Percentiles rank a stretch among this genome's conserved stretches.
phyloP scores from a whole-genome alignment of 1,139 yeast genomes.

The Candida sanyaensis region DNA sequence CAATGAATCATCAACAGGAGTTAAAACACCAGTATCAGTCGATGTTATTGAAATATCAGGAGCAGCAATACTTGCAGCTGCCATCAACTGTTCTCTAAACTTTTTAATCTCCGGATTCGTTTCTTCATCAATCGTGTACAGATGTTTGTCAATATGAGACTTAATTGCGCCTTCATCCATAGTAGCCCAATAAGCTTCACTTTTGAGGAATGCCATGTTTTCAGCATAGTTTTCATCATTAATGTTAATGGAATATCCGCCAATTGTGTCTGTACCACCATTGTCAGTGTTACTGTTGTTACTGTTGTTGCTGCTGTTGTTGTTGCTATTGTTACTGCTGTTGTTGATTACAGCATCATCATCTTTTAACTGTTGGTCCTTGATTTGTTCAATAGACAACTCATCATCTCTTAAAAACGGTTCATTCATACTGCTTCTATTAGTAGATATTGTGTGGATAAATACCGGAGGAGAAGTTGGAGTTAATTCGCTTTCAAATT shows the following conservation, averaged over 20 bases:
- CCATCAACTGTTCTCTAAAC: conserved; percentile 1
- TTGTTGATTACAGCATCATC: conserved; percentile 6
- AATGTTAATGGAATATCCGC: neutral
- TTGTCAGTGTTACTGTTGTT: conserved; percentile 14
- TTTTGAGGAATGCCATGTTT: conserved; percentile 32
- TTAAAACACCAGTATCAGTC: neutral
- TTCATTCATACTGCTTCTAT: conserved; percentile 18
- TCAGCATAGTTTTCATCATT: conserved; percentile 24
- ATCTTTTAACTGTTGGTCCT: conserved; percentile 42
- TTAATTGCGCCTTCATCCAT: conserved; percentile 19
- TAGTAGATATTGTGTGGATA: neutral
- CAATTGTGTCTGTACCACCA: conserved; percentile 14
- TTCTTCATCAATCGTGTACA: conserved; percentile 3
- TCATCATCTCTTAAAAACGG: conserved; percentile 48
- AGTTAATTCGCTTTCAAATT: conserved; percentile 21
- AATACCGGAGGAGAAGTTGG: conserved; percentile 17
- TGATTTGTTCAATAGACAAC: conserved; percentile 43
- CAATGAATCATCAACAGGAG: neutral
- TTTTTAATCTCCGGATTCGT: neutral
- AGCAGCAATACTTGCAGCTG: neutral
- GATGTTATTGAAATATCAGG: neutral
- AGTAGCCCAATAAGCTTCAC: conserved; percentile 33
- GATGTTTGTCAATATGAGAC: conserved; percentile 6
- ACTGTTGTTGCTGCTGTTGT: no score
- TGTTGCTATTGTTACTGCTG: no score